A percentile compares a stretch with the other conserved stretches of the same genome.
Evolutionary conservation across 2,329 filamentous ascomycete species (phyloP).

Genomic region (Thermothelomyces thermophilus): DNA sequence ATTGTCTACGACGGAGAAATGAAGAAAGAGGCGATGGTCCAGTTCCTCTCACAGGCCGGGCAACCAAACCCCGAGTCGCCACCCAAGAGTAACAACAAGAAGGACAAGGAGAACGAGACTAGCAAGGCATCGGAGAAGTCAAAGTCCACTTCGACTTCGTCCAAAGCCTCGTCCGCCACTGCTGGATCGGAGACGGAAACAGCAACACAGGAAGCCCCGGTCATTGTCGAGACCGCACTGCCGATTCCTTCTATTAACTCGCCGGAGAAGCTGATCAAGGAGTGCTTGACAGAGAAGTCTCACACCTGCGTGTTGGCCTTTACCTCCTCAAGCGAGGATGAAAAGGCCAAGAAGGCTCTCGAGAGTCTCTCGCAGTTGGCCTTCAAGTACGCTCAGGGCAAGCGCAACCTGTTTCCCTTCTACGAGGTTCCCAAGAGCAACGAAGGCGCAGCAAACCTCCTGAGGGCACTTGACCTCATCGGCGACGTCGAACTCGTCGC

Average conservation of each 20-base stretch:
- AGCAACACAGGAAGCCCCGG: constrained; percentile 35
- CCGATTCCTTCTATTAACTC: constrained; percentile 61
- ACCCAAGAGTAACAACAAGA: constrained; percentile 39
- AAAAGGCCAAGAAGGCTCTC: constrained; percentile 51
- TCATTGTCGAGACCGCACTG: constrained; percentile 49
- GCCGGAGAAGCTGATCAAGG: constrained; percentile 55
- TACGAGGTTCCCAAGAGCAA: constrained; percentile 64
- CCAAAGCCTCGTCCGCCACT: constrained; percentile 31
- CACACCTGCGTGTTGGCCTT: constrained; percentile 78
- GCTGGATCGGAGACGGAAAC: constrained; percentile 35
- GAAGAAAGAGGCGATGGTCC: constrained; percentile 74
- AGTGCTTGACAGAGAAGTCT: constrained; percentile 70
- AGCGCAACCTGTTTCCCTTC: constrained; percentile 73
- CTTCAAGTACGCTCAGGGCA: constrained; percentile 62
- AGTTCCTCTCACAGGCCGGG: constrained; percentile 75
- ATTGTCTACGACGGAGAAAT: constrained; percentile 75
- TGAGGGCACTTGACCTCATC: constrained; percentile 56
- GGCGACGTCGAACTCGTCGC: constrained; percentile 67
- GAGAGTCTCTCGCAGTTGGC: constrained; percentile 64
- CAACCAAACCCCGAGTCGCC: constrained; percentile 72
- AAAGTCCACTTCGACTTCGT: constrained; percentile 18
- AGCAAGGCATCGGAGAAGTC: constrained; percentile 20
- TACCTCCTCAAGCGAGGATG: constrained; percentile 47
- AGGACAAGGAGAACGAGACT: constrained; percentile 38
- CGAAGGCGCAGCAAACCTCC: constrained; percentile 47